Evolutionary conservation across 2,329 filamentous ascomycete genomes (phyloP).

Genomic region (Ascocoryne sarcoides): DNA sequence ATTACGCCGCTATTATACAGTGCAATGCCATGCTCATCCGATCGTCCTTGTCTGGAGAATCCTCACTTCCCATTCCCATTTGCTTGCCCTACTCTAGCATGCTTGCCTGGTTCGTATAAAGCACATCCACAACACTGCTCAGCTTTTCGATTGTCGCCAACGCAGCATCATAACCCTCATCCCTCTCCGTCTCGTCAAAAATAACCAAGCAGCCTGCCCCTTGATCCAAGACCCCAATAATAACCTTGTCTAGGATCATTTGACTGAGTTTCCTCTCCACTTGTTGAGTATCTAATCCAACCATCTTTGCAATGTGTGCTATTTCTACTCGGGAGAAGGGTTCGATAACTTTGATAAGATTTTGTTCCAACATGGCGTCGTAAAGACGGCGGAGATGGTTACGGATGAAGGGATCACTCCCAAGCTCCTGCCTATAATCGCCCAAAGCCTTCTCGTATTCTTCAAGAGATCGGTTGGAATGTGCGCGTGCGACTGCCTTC

Average conservation of each 20-base stretch:
- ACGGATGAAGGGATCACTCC: slow-evolving; percentile 90
- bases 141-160: slow-evolving; percentile 94
- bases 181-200: slow-evolving; percentile 88
- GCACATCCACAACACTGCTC: slow-evolving; percentile 90
- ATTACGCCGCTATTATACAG: no score
- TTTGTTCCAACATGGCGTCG: slow-evolving; percentile 98
- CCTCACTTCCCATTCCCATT: background rate
- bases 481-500: slow-evolving; percentile 95
- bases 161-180: slow-evolving; percentile 89
- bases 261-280: slow-evolving; percentile 97
- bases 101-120: slow-evolving; percentile 96
- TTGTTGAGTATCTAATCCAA: slow-evolving; percentile 89
- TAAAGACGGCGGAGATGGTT: slow-evolving; percentile 94
- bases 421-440: slow-evolving; percentile 86
- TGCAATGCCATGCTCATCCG: no score
- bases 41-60: no score
- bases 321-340: slow-evolving; percentile 97
- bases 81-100: slow-evolving; percentile 63
- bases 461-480: slow-evolving; percentile 89
- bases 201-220: slow-evolving; percentile 96
- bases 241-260: slow-evolving; percentile 99
- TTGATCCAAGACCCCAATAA: slow-evolving; percentile 94
- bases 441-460: slow-evolving; percentile 93
- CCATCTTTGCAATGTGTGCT: slow-evolving; percentile 93
- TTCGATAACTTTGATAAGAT: slow-evolving; percentile 99